These are phyloP conservation scores for Furcasterigmium furcatum DNA, from an alignment of 2,329 filamentous ascomycete genomes.

Conservation along the genomic window DNA sequence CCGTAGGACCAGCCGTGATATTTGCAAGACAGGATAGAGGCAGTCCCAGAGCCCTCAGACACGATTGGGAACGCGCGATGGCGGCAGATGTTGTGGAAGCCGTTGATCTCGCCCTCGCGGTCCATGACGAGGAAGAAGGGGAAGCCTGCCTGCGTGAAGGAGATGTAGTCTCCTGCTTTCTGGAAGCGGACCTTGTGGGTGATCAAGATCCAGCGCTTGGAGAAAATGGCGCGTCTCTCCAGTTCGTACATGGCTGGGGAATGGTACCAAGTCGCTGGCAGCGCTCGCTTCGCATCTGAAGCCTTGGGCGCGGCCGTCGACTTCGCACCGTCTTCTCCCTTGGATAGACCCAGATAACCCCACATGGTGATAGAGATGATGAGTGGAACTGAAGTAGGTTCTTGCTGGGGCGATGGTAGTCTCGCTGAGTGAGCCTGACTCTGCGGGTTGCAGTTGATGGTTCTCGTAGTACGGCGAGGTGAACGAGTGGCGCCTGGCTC, in stretches of 20 bases:
- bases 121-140: constrained; percentile 43
- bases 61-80: constrained; percentile 60
- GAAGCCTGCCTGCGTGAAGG: constrained; percentile 27
- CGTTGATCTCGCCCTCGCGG: constrained; percentile 48
- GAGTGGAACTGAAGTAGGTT: neutral
- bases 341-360: neutral
- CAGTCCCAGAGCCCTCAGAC: constrained; percentile 43
- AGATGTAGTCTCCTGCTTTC: constrained; percentile 30
- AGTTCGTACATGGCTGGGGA: constrained; percentile 35
- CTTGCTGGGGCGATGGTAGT: no score
- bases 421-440: no score
- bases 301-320: neutral
- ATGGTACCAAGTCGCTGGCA: constrained; percentile 28
- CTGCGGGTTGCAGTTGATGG: no score
- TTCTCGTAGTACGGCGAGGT: no score
- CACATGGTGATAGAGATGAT: neutral
- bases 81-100: constrained; percentile 61
- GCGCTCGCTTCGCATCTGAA: constrained; percentile 19
- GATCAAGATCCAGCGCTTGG: constrained; percentile 32
- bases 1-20: constrained; percentile 65
- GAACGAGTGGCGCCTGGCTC: no score
- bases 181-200: constrained; percentile 28
- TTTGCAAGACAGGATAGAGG: constrained; percentile 52
- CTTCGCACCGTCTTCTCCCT: neutral
- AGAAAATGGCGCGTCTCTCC: constrained; percentile 40